phyloP scores from a whole-genome alignment of 2,329 filamentous ascomycete species.

The Trichoderma atrobrunneum region DNA sequence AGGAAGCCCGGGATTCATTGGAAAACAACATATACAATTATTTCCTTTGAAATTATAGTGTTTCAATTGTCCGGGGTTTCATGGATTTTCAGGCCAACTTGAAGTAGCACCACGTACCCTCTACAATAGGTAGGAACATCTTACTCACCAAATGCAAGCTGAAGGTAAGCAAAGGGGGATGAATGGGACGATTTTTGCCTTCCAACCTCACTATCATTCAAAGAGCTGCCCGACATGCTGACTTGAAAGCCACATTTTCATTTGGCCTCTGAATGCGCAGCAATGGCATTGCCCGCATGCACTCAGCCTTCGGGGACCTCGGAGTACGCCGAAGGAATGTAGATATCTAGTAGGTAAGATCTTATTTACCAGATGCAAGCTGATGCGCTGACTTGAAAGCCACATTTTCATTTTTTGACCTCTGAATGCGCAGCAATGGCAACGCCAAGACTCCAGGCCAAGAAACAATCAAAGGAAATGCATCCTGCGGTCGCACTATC shows the following conservation, averaged over 20 bases:
- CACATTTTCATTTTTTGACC: not conserved
- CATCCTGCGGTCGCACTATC: not conserved
- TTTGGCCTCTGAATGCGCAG: not conserved
- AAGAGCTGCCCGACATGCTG: not conserved
- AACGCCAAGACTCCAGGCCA: not conserved
- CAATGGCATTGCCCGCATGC: not conserved
- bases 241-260: not conserved
- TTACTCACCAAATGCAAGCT: not conserved
- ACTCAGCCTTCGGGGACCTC: not conserved
- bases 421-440: not conserved
- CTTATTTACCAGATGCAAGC: not conserved
- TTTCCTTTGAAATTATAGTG: too few species aligned
- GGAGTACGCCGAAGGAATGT: not conserved
- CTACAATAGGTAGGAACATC: too few species aligned
- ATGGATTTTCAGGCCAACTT: too few species aligned
- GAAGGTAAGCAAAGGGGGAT: not conserved
- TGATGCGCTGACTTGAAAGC: not conserved
- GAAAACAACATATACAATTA: too few species aligned
- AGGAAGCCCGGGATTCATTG: too few species aligned
- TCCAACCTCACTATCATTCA: not conserved
- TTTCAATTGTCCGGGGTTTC: too few species aligned
- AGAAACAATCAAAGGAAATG: not conserved
- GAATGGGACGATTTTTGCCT: not conserved
- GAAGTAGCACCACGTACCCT: too few species aligned
- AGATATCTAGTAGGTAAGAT: not conserved